phyloP scores from a whole-genome alignment of 2,329 filamentous ascomycete species.

The Neoascochyta sp. region DNA sequence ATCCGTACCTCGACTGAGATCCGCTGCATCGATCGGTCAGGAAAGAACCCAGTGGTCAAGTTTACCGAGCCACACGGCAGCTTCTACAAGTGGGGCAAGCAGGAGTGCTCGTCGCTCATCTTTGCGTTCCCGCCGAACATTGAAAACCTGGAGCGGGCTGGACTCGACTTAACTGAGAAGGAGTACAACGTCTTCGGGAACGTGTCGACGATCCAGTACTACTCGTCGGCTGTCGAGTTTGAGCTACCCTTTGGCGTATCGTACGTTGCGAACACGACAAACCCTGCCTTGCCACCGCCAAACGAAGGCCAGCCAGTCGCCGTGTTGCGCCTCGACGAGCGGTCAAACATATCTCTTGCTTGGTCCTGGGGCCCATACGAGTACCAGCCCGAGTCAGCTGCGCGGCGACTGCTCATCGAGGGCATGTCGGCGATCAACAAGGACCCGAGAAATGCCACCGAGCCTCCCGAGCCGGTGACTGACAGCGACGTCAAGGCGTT shows the following conservation, averaged over 20 bases:
- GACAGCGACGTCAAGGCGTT: constrained; percentile 31
- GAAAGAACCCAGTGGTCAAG: constrained; percentile 30
- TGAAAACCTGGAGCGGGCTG: constrained; percentile 30
- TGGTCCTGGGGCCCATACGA: constrained; percentile 40
- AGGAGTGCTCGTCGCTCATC: constrained; percentile 35
- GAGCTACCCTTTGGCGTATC: constrained; percentile 36
- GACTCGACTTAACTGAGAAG: constrained; percentile 32
- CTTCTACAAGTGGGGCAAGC: constrained; percentile 32
- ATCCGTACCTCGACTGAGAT: constrained; percentile 35
- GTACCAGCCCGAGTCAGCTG: constrained; percentile 26
- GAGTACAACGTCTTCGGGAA: constrained; percentile 32
- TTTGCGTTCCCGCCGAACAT: constrained; percentile 37
- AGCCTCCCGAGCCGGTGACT: constrained; percentile 14
- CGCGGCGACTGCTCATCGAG: constrained; percentile 23
- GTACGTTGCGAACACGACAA: constrained; percentile 28
- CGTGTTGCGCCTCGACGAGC: constrained; percentile 27
- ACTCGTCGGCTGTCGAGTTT: constrained; percentile 33
- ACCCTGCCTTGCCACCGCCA: constrained; percentile 27
- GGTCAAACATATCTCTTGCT: constrained; percentile 31
- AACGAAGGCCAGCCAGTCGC: constrained; percentile 35
- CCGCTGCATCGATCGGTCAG: constrained; percentile 35
- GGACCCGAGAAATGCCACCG: constrained; percentile 33
- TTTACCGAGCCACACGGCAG: constrained; percentile 30
- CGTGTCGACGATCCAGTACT: constrained; percentile 37
- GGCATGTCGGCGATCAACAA: constrained; percentile 36